Evolutionary conservation across 2,329 filamentous ascomycete species (phyloP).

Genomic region (Fusarium succisae): DNA sequence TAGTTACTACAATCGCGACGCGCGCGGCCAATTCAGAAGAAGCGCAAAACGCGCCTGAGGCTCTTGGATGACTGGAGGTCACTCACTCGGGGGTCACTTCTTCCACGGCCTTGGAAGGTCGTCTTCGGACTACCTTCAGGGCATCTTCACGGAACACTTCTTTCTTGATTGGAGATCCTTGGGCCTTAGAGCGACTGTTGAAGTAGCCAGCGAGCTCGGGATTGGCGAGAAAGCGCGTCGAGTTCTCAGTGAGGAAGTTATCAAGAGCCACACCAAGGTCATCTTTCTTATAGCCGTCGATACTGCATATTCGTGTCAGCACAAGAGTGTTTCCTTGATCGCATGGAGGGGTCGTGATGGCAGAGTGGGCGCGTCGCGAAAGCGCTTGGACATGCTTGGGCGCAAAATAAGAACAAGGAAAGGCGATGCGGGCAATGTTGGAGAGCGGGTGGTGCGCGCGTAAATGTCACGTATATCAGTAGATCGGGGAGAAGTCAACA

Average conservation of each 20-base stretch:
- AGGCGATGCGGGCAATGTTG: conserved; percentile 11
- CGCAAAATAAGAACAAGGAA: conserved; percentile 26
- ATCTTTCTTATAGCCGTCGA: conserved; percentile 76
- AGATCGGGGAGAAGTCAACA: conserved; percentile 42
- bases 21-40: conserved; percentile 14
- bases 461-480: not conserved
- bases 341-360: conserved; percentile 18
- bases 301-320: conserved; percentile 57
- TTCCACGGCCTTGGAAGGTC: conserved; percentile 56
- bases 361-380: conserved; percentile 32
- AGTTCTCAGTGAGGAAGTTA: conserved; percentile 75
- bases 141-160: conserved; percentile 53
- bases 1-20: not conserved
- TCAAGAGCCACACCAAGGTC: conserved; percentile 83
- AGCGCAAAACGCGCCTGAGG: conserved; percentile 16
- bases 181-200: conserved; percentile 68
- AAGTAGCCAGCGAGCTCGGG: conserved; percentile 78
- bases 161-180: conserved; percentile 70
- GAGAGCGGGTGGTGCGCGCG: not conserved
- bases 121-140: conserved; percentile 58
- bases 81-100: conserved; percentile 59
- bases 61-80: not conserved
- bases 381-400: conserved; percentile 18
- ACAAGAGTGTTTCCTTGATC: not conserved
- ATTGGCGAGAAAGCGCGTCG: conserved; percentile 69